phyloP scores from a whole-genome alignment of 768 basidiomycete genomes.

The Macrolepiota fuliginosa region DNA sequence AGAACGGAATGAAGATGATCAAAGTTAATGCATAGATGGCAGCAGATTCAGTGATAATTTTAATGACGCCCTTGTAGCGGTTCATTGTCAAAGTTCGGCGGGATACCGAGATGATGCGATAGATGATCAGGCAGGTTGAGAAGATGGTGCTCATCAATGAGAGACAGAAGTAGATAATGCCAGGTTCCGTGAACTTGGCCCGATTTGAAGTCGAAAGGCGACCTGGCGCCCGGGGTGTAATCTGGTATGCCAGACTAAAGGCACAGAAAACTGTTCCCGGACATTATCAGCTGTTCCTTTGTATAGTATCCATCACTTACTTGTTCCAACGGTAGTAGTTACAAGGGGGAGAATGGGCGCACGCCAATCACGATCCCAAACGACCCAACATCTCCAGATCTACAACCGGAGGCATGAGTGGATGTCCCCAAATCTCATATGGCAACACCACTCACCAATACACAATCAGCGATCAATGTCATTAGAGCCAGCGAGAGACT shows the following conservation, averaged over 20 bases:
- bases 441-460: neutral
- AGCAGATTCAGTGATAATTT: conserved; percentile 6
- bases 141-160: conserved; percentile 1
- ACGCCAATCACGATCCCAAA: conserved; percentile 7
- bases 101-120: neutral
- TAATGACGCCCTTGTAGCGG: conserved; percentile 2
- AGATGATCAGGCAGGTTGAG: conserved; percentile 3
- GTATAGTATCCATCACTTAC: neutral
- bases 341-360: neutral
- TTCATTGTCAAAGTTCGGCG: neutral
- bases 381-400: conserved; percentile 10
- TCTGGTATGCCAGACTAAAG: conserved; percentile 3
- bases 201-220: neutral
- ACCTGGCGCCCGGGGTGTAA: neutral
- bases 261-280: conserved; percentile 1
- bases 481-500: conserved; percentile 5
- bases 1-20: conserved; percentile 6
- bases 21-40: conserved; percentile 7
- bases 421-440: neutral
- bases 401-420: neutral
- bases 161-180: conserved; percentile 3
- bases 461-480: conserved; percentile 7
- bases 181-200: neutral
- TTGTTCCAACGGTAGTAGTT: neutral
- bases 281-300: neutral